Base-by-base conservation (phyloP, 2,329 filamentous ascomycete genomes). In the Trichoderma asperellum region DNA sequence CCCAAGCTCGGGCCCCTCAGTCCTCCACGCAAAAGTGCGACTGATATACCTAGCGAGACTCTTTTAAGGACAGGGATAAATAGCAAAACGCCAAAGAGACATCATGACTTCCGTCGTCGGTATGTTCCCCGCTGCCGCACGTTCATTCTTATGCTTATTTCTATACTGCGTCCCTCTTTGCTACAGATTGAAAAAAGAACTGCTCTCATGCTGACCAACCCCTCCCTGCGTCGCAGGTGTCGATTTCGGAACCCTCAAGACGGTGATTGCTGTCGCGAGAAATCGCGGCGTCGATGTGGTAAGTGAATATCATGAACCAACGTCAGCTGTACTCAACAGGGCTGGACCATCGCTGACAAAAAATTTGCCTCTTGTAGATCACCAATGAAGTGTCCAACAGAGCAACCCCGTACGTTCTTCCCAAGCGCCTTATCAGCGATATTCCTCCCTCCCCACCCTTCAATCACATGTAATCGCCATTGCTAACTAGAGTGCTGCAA, bases 261-360 rank as follows among this genome's bases (percentile, higher is more conserved):
- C 95, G 81, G 94, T 97, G 79, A 92, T 98, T 83, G 95, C 95
- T 81, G 95, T 98, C 82, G 96, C 96, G 80, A 90, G 96, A 82
- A 98, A 98, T 84, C 94, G 96, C 81, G 96, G 96, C 85, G 96
- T 99, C 82, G 96, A 99, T 87, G 96, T 99, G 81, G 94, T 97
- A 88, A 80, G 94, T 96, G 79, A 24, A 40, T 53, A 32, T 49
- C 37, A 10, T 10, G 14, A 35, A 32, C 11, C 18, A 18, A n/a
- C 6, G 8, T 56, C 53, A 16, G 7, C 66, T 34, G 16, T n/a
- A 24, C 11, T 40, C 70, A 16, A n/a, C 18, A 68, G 34, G 49
- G 21, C n/a, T 29, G 18, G 32, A 6, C 35, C 14, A 24, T 2
- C 24, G 53, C 64, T 71, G 71, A 76, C 73, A 71, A 65, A 27